These are phyloP conservation scores for Xylaria sp. DNA, from an alignment of 2,329 filamentous ascomycete species.

Conservation along the genomic window DNA sequence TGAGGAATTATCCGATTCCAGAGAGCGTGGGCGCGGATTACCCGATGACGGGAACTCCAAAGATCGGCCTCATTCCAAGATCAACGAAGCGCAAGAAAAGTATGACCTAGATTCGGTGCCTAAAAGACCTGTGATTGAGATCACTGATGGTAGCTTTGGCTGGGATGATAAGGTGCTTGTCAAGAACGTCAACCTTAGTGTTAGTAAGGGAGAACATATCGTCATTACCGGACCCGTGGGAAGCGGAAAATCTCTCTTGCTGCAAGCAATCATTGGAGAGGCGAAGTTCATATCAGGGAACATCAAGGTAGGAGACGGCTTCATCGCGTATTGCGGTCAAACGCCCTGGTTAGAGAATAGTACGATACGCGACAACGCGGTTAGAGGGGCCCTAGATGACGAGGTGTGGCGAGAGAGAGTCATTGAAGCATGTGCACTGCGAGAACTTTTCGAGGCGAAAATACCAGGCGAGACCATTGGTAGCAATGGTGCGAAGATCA, in stretches of 20 bases:
- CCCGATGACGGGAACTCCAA: not conserved
- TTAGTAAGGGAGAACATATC: constrained; percentile 36
- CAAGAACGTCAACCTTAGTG: constrained; percentile 38
- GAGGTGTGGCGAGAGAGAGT: constrained; percentile 37
- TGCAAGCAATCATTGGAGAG: constrained; percentile 45
- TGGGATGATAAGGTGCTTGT: constrained; percentile 34
- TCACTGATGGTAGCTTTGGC: constrained; percentile 25
- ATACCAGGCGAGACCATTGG: constrained; percentile 45
- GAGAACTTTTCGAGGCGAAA: constrained; percentile 32
- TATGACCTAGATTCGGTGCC: not conserved
- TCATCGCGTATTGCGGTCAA: constrained; percentile 43
- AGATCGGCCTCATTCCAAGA: not conserved
- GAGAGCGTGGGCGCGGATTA: constrained; percentile 12
- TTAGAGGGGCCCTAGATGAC: constrained; percentile 37
- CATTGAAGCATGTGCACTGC: constrained; percentile 41
- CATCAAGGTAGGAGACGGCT: constrained; percentile 20
- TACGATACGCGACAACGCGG: constrained; percentile 40
- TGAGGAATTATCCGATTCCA: constrained; percentile 31
- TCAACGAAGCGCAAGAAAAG: not conserved
- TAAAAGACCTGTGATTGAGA: constrained; percentile 11
- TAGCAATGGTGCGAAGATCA: constrained; percentile 47
- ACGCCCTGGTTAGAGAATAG: constrained; percentile 43
- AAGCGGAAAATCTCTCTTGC: constrained; percentile 45
- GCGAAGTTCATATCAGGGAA: constrained; percentile 31
- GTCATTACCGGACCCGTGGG: constrained; percentile 46